Conservation (phyloP, 2,329 filamentous ascomycete species). For the Fusarium staphyleae region DNA sequence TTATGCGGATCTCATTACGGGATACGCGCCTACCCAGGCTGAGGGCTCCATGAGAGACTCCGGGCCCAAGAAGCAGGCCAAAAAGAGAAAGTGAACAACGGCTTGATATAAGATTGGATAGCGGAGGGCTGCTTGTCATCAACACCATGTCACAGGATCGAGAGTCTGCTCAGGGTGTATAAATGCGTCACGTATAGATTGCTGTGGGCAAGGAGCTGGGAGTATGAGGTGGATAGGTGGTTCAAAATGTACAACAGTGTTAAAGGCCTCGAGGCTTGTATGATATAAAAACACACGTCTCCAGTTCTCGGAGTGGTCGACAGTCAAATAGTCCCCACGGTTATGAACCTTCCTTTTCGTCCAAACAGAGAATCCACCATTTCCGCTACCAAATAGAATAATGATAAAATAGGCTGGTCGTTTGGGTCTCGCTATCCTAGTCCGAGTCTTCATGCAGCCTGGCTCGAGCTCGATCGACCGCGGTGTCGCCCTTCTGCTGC, state of each 20-base stretch:
- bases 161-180: slow-evolving; percentile 2
- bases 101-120: slow-evolving; percentile 5
- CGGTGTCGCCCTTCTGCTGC: slow-evolving; percentile 64
- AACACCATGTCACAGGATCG: not conserved
- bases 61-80: slow-evolving; percentile 52
- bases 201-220: slow-evolving; percentile 23
- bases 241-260: slow-evolving; percentile 47
- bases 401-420: slow-evolving; percentile 20
- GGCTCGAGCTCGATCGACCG: slow-evolving; percentile 65
- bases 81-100: slow-evolving; percentile 56
- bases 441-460: slow-evolving; percentile 68
- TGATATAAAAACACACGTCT: slow-evolving; percentile 46
- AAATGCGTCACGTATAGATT: slow-evolving; percentile 34
- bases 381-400: slow-evolving; percentile 21
- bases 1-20: slow-evolving; percentile 57
- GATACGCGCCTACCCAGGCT: slow-evolving; percentile 53
- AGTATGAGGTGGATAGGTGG: slow-evolving; percentile 33
- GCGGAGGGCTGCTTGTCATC: not conserved
- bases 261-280: slow-evolving; percentile 45
- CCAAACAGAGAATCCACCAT: slow-evolving; percentile 2
- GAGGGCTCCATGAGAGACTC: slow-evolving; percentile 46
- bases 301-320: slow-evolving; percentile 36
- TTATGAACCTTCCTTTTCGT: slow-evolving; percentile 15
- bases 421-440: slow-evolving; percentile 44
- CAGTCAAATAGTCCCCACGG: slow-evolving; percentile 25